Evolutionary conservation across 2,329 filamentous ascomycete genomes (phyloP).

Genomic region (Exophiala alcalophila): DNA sequence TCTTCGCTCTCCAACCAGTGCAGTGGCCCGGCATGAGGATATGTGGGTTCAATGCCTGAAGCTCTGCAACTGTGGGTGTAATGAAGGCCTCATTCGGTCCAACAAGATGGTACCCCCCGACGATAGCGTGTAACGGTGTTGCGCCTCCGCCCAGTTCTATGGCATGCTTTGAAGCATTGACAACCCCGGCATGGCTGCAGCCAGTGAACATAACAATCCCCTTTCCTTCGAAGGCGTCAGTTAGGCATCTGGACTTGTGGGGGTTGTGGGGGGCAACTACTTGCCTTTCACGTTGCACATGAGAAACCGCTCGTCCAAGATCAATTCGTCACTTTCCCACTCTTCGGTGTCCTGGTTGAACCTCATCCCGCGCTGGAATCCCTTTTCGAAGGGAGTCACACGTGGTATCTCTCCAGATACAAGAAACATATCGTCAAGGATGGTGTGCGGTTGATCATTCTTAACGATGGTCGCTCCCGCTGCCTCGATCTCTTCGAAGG

Average conservation of each 20-base stretch:
- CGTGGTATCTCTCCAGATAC: constrained; percentile 55
- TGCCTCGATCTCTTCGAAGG: constrained; percentile 47
- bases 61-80: constrained; percentile 47
- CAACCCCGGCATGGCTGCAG: constrained; percentile 55
- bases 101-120: constrained; percentile 56
- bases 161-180: constrained; percentile 52
- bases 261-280: too few species aligned
- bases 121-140: constrained; percentile 48
- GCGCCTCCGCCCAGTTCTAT: constrained; percentile 38
- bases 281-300: constrained; percentile 53
- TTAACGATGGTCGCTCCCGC: constrained; percentile 44
- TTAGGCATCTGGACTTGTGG: neutral
- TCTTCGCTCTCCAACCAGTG: constrained; percentile 56
- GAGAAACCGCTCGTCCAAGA: constrained; percentile 54
- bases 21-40: constrained; percentile 56
- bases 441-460: constrained; percentile 42
- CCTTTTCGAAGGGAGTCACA: constrained; percentile 49
- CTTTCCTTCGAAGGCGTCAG: constrained; percentile 38
- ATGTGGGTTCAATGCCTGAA: constrained; percentile 48
- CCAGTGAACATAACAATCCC: constrained; percentile 57
- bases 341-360: constrained; percentile 40
- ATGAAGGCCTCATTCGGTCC: constrained; percentile 46
- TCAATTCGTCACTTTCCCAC: constrained; percentile 51
- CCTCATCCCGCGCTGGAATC: constrained; percentile 46
- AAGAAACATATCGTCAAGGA: constrained; percentile 52